phyloP scores from a whole-genome alignment of 495 filamentous ascomycete species.

The Podospora anserina region DNA sequence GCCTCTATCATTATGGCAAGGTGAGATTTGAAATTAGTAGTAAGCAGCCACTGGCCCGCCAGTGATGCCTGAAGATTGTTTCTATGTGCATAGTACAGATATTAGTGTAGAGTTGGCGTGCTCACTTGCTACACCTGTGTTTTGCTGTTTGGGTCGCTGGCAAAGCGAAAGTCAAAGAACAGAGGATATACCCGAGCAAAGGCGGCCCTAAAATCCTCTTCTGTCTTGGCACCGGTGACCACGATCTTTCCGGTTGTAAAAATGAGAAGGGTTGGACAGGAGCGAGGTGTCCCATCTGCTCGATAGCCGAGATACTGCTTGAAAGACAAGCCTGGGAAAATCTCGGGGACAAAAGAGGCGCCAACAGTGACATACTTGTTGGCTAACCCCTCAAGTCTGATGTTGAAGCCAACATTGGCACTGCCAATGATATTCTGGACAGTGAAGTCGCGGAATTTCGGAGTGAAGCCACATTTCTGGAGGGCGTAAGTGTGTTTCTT shows the following conservation, averaged over 20 bases:
- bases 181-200: slow-evolving; percentile 93
- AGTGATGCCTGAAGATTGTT: neutral
- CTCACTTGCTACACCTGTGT: neutral
- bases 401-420: slow-evolving; percentile 92
- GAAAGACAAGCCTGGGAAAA: slow-evolving; percentile 97
- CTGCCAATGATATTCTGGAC: slow-evolving; percentile 97
- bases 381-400: slow-evolving; percentile 86
- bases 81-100: neutral
- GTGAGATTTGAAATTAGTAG: neutral
- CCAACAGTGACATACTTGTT: slow-evolving; percentile 40
- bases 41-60: neutral
- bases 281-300: slow-evolving; percentile 37
- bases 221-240: slow-evolving; percentile 87
- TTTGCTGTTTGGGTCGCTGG: neutral
- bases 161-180: slow-evolving; percentile 44
- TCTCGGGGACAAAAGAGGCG: slow-evolving; percentile 75
- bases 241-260: slow-evolving; percentile 79
- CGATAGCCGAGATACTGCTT: slow-evolving; percentile 80
- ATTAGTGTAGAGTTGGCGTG: neutral
- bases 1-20: neutral
- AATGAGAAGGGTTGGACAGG: slow-evolving; percentile 12
- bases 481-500: slow-evolving; percentile 95
- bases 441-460: slow-evolving; percentile 96
- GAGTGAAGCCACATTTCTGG: slow-evolving; percentile 94
- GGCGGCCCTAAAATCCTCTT: slow-evolving; percentile 90